phyloP scores from a whole-genome alignment of 164 flowering plant genomes.

The Berberis vulgaris region DNA sequence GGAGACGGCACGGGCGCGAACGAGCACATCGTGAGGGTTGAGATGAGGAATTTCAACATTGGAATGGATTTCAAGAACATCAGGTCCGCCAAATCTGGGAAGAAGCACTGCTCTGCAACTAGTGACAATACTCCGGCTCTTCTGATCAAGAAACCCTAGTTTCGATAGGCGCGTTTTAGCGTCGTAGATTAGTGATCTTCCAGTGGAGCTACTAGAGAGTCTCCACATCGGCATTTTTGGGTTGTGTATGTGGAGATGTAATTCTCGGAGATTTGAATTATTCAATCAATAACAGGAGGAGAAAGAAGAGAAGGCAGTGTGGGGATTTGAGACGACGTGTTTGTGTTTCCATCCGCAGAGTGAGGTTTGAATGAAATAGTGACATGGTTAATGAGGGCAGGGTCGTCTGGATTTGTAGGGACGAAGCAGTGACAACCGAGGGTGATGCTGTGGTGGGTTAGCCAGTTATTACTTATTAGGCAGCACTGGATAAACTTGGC shows the following conservation, averaged over 20 bases:
- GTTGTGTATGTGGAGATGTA: not conserved
- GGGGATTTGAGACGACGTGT: not conserved
- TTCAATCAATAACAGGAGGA: not conserved
- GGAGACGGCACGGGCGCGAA: constrained; percentile 84
- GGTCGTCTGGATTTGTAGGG: no score
- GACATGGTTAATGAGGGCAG: no score
- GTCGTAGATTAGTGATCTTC: not conserved
- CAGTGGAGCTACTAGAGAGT: not conserved
- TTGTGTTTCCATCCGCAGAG: constrained; percentile 1
- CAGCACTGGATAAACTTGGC: no score
- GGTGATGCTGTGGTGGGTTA: no score
- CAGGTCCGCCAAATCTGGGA: constrained; percentile 28
- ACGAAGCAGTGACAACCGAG: no score
- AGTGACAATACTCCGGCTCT: not conserved
- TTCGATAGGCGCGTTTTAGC: not conserved
- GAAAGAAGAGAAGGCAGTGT: not conserved
- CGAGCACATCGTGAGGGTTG: constrained; percentile 75
- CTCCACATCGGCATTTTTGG: constrained; percentile 1
- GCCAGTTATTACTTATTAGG: no score
- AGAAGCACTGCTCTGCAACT: not conserved
- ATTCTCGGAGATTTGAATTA: not conserved
- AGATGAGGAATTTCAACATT: constrained; percentile 65
- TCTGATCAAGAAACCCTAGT: not conserved
- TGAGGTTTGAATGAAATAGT: no score
- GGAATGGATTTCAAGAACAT: constrained; percentile 62